These are phyloP conservation scores for Boeremia lycopersici DNA, from an alignment of 2,329 filamentous ascomycete genomes.

Conservation along the genomic window DNA sequence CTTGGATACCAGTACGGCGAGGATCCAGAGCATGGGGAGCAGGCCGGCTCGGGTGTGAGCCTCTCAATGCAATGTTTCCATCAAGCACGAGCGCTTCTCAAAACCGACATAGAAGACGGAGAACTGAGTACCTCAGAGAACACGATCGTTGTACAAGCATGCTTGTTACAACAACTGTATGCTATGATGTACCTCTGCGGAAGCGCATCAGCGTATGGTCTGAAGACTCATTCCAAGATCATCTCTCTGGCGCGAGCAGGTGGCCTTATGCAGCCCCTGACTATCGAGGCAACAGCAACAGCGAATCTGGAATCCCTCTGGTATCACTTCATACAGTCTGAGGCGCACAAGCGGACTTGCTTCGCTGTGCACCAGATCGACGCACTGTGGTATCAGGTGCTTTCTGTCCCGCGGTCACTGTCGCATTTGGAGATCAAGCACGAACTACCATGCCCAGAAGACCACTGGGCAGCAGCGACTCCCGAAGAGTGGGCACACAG, in stretches of 20 bases:
- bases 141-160: constrained; percentile 22
- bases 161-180: constrained; percentile 24
- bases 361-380: constrained; percentile 31
- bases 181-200: constrained; percentile 27
- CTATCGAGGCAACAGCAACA: constrained; percentile 10
- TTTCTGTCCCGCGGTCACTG: constrained; percentile 30
- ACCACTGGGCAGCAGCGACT: constrained; percentile 23
- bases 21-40: constrained; percentile 17
- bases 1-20: constrained; percentile 29
- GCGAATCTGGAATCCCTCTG: constrained; percentile 24
- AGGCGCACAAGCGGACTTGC: constrained; percentile 23
- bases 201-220: constrained; percentile 24
- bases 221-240: constrained; percentile 31
- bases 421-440: constrained; percentile 34
- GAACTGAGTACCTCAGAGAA: constrained; percentile 1
- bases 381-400: constrained; percentile 30
- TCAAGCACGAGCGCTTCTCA: constrained; percentile 21
- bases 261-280: constrained; percentile 24
- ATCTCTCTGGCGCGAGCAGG: constrained; percentile 23
- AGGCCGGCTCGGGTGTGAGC: constrained; percentile 15
- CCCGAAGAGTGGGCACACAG: constrained; percentile 25
- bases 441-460: constrained; percentile 26
- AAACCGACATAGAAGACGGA: constrained; percentile 13
- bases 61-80: constrained; percentile 21
- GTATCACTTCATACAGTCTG: constrained; percentile 19